phyloP scores from a whole-genome alignment of 1,284 basidiomycete genomes.

The Trichosporon asahii region DNA sequence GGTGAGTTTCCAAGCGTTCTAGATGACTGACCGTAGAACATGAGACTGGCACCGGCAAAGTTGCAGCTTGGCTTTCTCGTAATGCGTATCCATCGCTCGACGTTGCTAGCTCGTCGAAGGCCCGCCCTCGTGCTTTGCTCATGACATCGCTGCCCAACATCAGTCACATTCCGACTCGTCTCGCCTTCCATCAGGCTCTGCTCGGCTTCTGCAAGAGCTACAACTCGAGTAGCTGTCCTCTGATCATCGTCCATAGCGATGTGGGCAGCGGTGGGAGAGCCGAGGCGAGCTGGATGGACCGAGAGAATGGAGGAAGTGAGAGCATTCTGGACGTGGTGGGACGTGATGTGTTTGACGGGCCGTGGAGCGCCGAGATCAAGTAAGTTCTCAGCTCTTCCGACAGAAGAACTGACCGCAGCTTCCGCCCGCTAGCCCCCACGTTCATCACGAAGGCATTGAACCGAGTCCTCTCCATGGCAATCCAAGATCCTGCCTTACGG shows the following conservation, averaged over 20 bases:
- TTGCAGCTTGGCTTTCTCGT: slow-evolving; percentile 72
- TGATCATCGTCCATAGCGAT: slow-evolving; percentile 83
- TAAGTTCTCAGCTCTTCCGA: slow-evolving; percentile 47
- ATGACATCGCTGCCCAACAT: slow-evolving; percentile 92
- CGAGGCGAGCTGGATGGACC: slow-evolving; percentile 53
- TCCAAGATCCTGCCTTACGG: slow-evolving; percentile 32
- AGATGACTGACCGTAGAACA: slow-evolving; percentile 46
- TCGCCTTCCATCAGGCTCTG: slow-evolving; percentile 71
- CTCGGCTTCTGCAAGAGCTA: slow-evolving; percentile 57
- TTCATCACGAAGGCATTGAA: slow-evolving; percentile 76
- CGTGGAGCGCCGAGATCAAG: slow-evolving; percentile 68
- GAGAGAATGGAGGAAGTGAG: slow-evolving; percentile 56
- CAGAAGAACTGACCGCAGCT: slow-evolving; percentile 55
- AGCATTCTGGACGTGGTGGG: slow-evolving; percentile 52
- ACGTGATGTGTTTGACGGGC: slow-evolving; percentile 64
- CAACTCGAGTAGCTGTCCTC: slow-evolving; percentile 57
- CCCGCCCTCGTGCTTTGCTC: slow-evolving; percentile 60
- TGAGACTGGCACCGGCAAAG: slow-evolving; percentile 68
- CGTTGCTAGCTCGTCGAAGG: slow-evolving; percentile 54
- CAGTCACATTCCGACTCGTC: slow-evolving; percentile 67
- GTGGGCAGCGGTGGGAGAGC: slow-evolving; percentile 68
- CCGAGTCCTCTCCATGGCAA: slow-evolving; percentile 60
- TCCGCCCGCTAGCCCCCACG: slow-evolving; percentile 86
- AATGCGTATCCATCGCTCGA: slow-evolving; percentile 62
- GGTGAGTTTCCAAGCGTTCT: slow-evolving; percentile 26